phyloP scores from a whole-genome alignment of 345 rosid genomes.

The Hibiscus syriacus region DNA sequence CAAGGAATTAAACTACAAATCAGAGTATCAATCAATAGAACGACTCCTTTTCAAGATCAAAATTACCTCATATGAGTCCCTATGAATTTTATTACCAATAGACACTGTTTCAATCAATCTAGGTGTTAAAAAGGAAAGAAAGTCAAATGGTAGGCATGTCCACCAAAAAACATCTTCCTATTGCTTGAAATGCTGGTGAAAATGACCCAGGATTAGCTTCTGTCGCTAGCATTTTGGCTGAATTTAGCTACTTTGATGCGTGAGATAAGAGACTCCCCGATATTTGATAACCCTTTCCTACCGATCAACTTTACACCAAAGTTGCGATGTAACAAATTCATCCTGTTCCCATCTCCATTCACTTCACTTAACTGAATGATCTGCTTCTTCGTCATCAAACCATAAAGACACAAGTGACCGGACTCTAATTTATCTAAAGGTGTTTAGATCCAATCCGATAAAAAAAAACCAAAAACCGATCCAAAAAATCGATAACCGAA shows the following conservation, averaged over 20 bases:
- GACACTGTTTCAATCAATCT: not conserved
- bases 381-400: conserved; percentile 49
- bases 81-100: not conserved
- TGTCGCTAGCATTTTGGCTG: conserved; percentile 8
- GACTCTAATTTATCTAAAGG: conserved; percentile 26
- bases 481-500: too few species aligned
- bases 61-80: not conserved
- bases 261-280: conserved; percentile 42
- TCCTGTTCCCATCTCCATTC: conserved; percentile 42
- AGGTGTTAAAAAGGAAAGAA: not conserved
- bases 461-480: too few species aligned
- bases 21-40: not conserved
- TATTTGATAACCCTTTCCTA: conserved; percentile 37
- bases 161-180: not conserved
- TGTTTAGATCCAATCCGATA: too few species aligned
- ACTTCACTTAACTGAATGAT: too few species aligned
- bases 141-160: not conserved
- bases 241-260: conserved; percentile 43
- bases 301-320: conserved; percentile 36
- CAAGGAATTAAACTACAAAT: not conserved
- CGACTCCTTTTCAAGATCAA: not conserved
- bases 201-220: not conserved
- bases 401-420: conserved; percentile 32
- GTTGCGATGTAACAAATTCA: conserved; percentile 27
- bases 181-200: not conserved